Evolutionary conservation across 1,139 yeast species (phyloP).

Genomic region (Suhomyces kunorum): DNA sequence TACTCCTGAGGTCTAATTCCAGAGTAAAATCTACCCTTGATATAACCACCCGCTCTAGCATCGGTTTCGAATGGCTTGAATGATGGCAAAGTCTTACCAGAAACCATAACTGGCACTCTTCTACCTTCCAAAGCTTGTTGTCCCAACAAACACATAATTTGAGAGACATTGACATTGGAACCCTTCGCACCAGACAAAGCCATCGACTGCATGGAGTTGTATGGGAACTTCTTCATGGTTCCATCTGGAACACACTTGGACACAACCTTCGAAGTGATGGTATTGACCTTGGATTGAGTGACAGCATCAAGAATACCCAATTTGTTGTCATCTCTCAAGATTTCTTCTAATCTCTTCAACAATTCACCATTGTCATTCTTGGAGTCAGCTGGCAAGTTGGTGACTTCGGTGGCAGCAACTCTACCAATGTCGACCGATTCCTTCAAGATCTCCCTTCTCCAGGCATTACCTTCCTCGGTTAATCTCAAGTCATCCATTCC

Average conservation of each 20-base stretch:
- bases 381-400: slow-evolving; percentile 67
- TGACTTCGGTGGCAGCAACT: slow-evolving; percentile 91
- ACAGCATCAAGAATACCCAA: slow-evolving; percentile 95
- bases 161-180: slow-evolving; percentile 96
- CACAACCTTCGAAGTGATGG: slow-evolving; percentile 91
- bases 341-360: slow-evolving; percentile 86
- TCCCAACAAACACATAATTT: slow-evolving; percentile 98
- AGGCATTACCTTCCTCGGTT: slow-evolving; percentile 83
- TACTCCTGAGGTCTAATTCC: slow-evolving; percentile 99
- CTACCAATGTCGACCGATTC: slow-evolving; percentile 83
- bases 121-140: slow-evolving; percentile 99
- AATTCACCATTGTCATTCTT: slow-evolving; percentile 69
- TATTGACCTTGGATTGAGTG: slow-evolving; percentile 88
- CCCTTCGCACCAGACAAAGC: slow-evolving; percentile 99
- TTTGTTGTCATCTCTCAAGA: slow-evolving; percentile 89
- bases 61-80: slow-evolving; percentile 96
- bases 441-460: slow-evolving; percentile 82
- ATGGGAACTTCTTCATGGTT: slow-evolving; percentile 92
- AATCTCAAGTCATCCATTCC: slow-evolving; percentile 99
- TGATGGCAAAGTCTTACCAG: slow-evolving; percentile 96
- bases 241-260: slow-evolving; percentile 95
- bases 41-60: slow-evolving; percentile 98
- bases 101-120: slow-evolving; percentile 98
- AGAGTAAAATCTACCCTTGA: slow-evolving; percentile 95
- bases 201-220: slow-evolving; percentile 98